These are phyloP conservation scores for Acephala macrosclerotiorum DNA, from an alignment of 2,329 filamentous ascomycete species.

Conservation along the genomic window DNA sequence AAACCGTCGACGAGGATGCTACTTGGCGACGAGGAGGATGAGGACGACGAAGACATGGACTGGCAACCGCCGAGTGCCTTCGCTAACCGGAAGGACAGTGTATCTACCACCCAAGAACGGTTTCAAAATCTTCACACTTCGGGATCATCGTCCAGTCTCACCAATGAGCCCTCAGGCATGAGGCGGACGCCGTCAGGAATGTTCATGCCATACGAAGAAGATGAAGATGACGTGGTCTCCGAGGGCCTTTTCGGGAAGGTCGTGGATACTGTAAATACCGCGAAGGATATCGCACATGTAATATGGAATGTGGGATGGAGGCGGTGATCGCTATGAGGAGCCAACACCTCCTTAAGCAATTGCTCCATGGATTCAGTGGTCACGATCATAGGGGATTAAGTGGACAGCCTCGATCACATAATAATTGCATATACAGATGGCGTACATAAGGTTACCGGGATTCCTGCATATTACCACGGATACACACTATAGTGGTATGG, in stretches of 20 bases:
- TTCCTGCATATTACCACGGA: constrained; percentile 26
- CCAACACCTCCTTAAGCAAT: constrained; percentile 2
- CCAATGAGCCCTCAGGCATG: constrained; percentile 65
- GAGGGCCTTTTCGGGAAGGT: constrained; percentile 57
- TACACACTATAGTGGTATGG: background rate
- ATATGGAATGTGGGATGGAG: constrained; percentile 67
- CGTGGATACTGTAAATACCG: constrained; percentile 64
- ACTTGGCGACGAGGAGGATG: constrained; percentile 58
- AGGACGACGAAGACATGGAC: constrained; percentile 58
- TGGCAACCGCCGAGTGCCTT: constrained; percentile 49
- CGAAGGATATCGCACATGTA: constrained; percentile 73
- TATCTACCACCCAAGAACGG: constrained; percentile 40
- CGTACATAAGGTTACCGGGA: constrained; percentile 24
- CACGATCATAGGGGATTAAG: constrained; percentile 9
- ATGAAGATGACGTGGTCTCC: constrained; percentile 66
- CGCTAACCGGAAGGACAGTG: constrained; percentile 40
- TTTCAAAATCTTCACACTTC: constrained; percentile 39
- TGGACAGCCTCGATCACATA: constrained; percentile 19
- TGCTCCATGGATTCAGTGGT: background rate
- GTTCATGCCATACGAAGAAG: constrained; percentile 88
- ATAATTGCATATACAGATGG: constrained; percentile 32
- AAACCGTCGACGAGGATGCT: constrained; percentile 66
- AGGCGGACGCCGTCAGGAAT: constrained; percentile 85
- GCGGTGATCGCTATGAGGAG: constrained; percentile 36
- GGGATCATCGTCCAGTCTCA: constrained; percentile 50